A percentile compares a stretch with the other conserved stretches of the same genome.
phyloP scores from a whole-genome alignment of 2,329 filamentous ascomycete species.

The Aspergillus pseudoviridinutans region DNA sequence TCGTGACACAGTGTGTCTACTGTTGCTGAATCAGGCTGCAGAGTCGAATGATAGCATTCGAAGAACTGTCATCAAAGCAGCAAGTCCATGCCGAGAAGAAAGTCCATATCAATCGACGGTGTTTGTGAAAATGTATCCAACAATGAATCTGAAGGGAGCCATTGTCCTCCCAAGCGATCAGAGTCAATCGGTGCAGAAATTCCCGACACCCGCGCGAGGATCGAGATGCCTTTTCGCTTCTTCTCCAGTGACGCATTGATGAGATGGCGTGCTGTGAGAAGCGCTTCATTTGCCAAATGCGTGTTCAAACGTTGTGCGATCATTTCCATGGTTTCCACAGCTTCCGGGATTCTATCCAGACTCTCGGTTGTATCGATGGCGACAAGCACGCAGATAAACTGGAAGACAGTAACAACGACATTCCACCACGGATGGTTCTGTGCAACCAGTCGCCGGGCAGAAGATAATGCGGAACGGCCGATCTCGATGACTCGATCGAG shows the following conservation, averaged over 20 bases:
- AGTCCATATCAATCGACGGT: not conserved
- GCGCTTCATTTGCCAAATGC: conserved; percentile 31
- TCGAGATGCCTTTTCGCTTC: conserved; percentile 19
- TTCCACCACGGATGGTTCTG: conserved; percentile 43
- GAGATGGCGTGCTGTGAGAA: conserved; percentile 19
- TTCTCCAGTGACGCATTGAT: conserved; percentile 22
- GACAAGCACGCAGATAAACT: conserved; percentile 41
- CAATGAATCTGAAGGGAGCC: not conserved
- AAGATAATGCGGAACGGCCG: conserved; percentile 31
- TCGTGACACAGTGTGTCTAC: not conserved
- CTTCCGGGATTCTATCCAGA: conserved; percentile 31
- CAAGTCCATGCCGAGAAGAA: not conserved
- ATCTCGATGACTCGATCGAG: conserved; percentile 34
- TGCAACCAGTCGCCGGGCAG: conserved; percentile 32
- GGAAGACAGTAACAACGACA: conserved; percentile 39
- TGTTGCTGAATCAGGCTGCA: not conserved
- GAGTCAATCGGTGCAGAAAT: not conserved
- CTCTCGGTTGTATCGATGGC: conserved; percentile 38
- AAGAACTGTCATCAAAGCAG: not conserved
- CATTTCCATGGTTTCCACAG: conserved; percentile 36
- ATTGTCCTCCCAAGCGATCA: not conserved
- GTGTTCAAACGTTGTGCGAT: conserved; percentile 33
- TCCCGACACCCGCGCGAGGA: conserved; percentile 13
- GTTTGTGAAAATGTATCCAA: not conserved
- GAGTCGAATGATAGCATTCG: not conserved